Percentiles rank a stretch among this genome's conserved stretches.
phyloP scores from a whole-genome alignment of 2,329 filamentous ascomycete species.

The Penicillium verrucosum region DNA sequence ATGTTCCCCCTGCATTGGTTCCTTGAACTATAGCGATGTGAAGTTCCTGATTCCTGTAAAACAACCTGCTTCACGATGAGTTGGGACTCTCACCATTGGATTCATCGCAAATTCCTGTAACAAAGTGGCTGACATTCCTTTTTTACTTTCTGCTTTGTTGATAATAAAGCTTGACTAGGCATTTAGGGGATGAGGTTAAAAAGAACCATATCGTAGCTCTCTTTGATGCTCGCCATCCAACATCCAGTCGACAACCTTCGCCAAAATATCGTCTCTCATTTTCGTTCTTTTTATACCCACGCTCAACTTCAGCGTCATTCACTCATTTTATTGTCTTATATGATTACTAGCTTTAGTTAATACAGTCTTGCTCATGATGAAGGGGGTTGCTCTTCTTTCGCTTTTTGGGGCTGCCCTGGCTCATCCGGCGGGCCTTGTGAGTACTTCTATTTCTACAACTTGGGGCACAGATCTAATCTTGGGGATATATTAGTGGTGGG shows the following conservation, averaged over 20 bases:
- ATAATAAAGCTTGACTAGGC: neutral
- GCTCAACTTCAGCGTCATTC: neutral
- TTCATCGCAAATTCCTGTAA: neutral
- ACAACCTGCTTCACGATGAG: neutral
- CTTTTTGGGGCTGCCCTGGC: conserved; percentile 42
- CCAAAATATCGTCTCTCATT: neutral
- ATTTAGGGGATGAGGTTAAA: neutral
- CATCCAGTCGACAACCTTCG: conserved; percentile 12
- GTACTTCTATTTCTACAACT: conserved; percentile 18
- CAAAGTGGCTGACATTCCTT: neutral
- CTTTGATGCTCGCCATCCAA: neutral
- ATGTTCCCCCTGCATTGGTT: neutral
- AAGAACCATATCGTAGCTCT: neutral
- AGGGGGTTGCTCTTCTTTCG: conserved; percentile 22
- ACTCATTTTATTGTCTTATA: neutral
- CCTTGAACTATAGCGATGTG: neutral
- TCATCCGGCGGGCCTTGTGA: conserved; percentile 42
- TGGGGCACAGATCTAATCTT: neutral
- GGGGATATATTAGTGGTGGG: conserved; percentile 40
- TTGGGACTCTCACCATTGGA: neutral
- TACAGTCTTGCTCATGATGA: conserved; percentile 17
- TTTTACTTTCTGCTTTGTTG: neutral
- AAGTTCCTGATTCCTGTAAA: neutral
- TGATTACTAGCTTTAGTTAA: neutral
- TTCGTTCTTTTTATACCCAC: neutral